phyloP scores from a whole-genome alignment of 352 stramenopile species.

The Globisporangium apiculatum region DNA sequence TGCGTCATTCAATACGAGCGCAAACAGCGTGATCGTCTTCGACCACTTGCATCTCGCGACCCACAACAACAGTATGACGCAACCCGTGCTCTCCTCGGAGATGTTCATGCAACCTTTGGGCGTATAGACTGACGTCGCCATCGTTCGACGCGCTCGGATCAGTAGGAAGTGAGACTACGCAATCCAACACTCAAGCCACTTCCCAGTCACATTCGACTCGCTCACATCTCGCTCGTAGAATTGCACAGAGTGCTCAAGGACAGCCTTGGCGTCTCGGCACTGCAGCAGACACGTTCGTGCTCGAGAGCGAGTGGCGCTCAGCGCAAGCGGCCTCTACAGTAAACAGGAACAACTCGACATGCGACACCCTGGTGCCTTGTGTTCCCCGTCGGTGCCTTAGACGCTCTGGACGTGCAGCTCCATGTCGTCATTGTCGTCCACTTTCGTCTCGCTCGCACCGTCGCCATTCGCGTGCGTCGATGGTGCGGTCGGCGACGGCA shows the following conservation, averaged over 20 bases:
- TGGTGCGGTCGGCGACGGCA: constrained; percentile 22
- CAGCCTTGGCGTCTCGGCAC: constrained; percentile 17
- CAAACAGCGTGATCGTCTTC: too few relatives aligned
- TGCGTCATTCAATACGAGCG: too few relatives aligned
- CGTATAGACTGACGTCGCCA: too few relatives aligned
- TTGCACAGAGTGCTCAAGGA: constrained; percentile 11
- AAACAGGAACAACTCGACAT: neutral
- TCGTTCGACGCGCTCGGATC: too few relatives aligned
- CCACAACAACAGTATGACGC: too few relatives aligned
- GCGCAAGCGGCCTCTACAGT: neutral
- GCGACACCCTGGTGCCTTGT: neutral
- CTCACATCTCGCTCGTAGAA: constrained; percentile 10
- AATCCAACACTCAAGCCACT: too few relatives aligned
- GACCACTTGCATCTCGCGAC: too few relatives aligned
- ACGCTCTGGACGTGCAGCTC: constrained; percentile 29
- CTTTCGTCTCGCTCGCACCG: constrained; percentile 21
- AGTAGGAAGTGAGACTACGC: too few relatives aligned
- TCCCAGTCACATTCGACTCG: too few relatives aligned
- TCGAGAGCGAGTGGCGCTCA: constrained; percentile 6
- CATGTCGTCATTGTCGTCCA: constrained; percentile 15
- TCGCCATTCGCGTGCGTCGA: constrained; percentile 9
- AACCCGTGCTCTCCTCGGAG: too few relatives aligned
- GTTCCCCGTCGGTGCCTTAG: constrained; percentile 2
- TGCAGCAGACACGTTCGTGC: constrained; percentile 35
- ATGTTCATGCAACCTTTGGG: too few relatives aligned